A percentile compares a stretch with the other conserved stretches of the same genome.
Conservation (phyloP, 2,329 filamentous ascomycete species). For the Neopestalotiopsis sp. region DNA sequence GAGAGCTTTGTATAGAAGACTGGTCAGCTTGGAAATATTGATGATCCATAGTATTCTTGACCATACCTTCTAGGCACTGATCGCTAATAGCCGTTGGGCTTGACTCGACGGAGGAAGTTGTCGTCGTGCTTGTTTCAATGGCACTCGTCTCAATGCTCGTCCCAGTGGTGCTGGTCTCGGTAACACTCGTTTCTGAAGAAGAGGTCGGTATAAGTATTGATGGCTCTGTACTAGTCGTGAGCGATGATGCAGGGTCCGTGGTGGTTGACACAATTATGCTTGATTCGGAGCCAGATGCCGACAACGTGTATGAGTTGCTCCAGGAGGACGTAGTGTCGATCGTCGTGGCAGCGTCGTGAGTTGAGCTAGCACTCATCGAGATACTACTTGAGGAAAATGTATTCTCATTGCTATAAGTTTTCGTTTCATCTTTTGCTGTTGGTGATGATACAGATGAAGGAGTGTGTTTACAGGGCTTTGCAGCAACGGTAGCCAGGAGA, state of each 20-base stretch:
- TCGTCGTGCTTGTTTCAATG: neutral
- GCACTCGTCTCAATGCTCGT: neutral
- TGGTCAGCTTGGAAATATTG: neutral
- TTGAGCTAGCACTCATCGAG: neutral
- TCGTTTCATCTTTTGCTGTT: neutral
- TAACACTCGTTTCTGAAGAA: neutral
- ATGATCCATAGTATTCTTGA: neutral
- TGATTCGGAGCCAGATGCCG: neutral
- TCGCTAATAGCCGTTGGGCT: neutral
- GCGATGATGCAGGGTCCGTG: neutral
- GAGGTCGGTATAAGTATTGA: neutral
- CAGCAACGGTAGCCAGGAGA: neutral
- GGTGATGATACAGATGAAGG: neutral
- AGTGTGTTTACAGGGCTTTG: neutral
- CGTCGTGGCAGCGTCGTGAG: neutral
- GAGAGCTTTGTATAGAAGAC: neutral
- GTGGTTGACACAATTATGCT: neutral
- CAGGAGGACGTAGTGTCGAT: neutral
- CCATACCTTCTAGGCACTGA: neutral
- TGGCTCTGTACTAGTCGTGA: neutral
- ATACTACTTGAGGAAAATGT: neutral
- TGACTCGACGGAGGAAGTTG: neutral
- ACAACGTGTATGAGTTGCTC: neutral
- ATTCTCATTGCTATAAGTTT: neutral
- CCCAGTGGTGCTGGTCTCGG: neutral